Conservation (phyloP, 2,329 filamentous ascomycete genomes). For the Apiospora arundinis region DNA sequence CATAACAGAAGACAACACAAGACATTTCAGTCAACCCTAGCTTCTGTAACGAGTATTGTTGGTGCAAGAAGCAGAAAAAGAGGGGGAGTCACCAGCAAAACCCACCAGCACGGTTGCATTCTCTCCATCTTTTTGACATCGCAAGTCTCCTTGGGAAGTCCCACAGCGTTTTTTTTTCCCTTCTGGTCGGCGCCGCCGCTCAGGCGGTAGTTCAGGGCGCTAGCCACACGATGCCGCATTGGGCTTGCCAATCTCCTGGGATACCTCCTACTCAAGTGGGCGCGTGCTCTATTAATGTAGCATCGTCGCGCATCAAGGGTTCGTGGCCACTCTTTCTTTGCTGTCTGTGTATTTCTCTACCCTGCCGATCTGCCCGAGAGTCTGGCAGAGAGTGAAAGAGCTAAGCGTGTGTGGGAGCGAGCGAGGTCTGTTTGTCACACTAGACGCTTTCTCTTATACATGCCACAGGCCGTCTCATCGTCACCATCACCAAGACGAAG, state of each 20-base stretch:
- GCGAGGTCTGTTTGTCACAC: background rate
- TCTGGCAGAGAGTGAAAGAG: background rate
- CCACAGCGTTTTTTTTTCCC: conserved; percentile 12
- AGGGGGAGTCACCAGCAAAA: background rate
- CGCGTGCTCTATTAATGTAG: conserved; percentile 17
- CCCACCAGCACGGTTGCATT: conserved; percentile 9
- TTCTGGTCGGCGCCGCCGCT: conserved; percentile 21
- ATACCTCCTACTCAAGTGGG: background rate
- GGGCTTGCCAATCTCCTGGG: conserved; percentile 20
- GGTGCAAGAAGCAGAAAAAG: background rate
- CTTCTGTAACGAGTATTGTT: too few relatives aligned
- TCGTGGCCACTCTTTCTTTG: background rate
- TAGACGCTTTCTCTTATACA: conserved; percentile 1
- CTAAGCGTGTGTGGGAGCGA: background rate
- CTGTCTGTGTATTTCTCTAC: background rate
- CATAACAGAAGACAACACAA: too few relatives aligned
- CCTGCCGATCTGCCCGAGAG: background rate
- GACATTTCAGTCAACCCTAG: too few relatives aligned
- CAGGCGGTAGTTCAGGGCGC: conserved; percentile 16
- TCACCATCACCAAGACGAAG: background rate
- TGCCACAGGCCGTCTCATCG: background rate
- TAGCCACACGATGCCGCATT: conserved; percentile 22
- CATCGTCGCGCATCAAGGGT: conserved; percentile 18
- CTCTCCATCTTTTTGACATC: conserved; percentile 17
- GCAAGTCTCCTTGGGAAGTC: background rate